Base-by-base conservation (phyloP, 1,284 basidiomycete genomes). In the Cystobasidium sp. region DNA sequence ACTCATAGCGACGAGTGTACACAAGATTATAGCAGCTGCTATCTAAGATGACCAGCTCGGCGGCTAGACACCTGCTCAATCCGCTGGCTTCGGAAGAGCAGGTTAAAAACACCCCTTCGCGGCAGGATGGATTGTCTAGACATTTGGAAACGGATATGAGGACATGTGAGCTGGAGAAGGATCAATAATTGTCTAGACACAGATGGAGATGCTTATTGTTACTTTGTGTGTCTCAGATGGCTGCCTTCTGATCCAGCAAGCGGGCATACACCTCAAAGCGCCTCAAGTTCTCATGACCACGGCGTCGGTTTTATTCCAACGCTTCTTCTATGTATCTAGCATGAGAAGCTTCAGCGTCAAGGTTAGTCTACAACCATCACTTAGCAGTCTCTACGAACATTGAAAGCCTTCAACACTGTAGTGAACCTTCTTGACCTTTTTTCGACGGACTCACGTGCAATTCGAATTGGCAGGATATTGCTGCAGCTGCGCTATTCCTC, bases 231-330 rank as follows among this genome's bases (percentile, higher is more conserved):
- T 22, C 10, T 41, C 75, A 81, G 80, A 78, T 68, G 80, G 80
- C 12, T 77, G 76, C 82, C 92, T 94, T 83, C 85, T 97, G 73
- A 95, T 99, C 43, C 94, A 97, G 80, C 91, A 97, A 83, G 94
- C 94, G 3, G 96, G 95, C 39, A 86, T 95, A 58, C 86, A 98
- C 63, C 86, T 98, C 72, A 88, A 89, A 80, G 90, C 96, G 91
- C 97, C 97, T 75, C 97, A 99, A 82, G 93, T 94, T 53, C 94
- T 94, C 7, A 92, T 97, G 79, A 94, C 96, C 5, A 93, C 94
- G 0, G 97, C 97, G 0, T 95, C 98, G 81, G 93, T 98, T 51
- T 84, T 99, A 4, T 96, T 96, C 81, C 96, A 99, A 78, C 86
- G 96, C 41, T 99, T 99, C 85, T 99, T 91, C 91, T 98, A 89